Conservation (phyloP, 1,284 basidiomycete species). For the Cryptococcus deneoformans region DNA sequence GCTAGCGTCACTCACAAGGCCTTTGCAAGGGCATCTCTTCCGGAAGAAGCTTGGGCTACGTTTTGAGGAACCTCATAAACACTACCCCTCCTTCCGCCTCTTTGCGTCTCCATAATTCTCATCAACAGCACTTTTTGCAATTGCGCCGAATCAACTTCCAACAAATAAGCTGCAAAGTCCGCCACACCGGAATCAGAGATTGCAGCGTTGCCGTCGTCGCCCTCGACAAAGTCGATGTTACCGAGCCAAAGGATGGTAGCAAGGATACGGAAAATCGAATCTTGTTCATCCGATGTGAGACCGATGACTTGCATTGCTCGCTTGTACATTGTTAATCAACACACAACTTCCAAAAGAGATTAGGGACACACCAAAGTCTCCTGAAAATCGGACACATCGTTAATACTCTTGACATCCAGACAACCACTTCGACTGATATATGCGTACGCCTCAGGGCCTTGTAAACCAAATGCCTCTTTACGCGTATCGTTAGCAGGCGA, state of each 20-base stretch:
- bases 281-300: constrained; percentile 77
- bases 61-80: constrained; percentile 97
- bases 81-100: constrained; percentile 81
- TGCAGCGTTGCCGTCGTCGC: constrained; percentile 82
- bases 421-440: constrained; percentile 93
- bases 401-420: constrained; percentile 85
- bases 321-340: constrained; percentile 47
- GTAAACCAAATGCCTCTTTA: constrained; percentile 89
- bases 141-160: constrained; percentile 76
- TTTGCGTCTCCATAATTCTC: constrained; percentile 87
- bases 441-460: constrained; percentile 92
- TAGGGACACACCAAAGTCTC: constrained; percentile 71
- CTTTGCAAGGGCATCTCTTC: constrained; percentile 89
- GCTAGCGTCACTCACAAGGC: constrained; percentile 58
- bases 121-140: constrained; percentile 85
- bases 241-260: constrained; percentile 95
- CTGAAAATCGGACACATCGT: constrained; percentile 81
- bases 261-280: constrained; percentile 90
- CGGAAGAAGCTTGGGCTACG: constrained; percentile 82
- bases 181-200: constrained; percentile 85
- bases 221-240: constrained; percentile 86
- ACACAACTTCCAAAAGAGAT: background rate
- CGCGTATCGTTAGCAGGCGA: constrained; percentile 12
- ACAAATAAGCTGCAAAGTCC: constrained; percentile 92
- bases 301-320: constrained; percentile 95